Evolutionary conservation across 768 basidiomycete species (phyloP), one percentile per base, ranked within the genome.

Genomic region (Boletales sp.): DNA sequence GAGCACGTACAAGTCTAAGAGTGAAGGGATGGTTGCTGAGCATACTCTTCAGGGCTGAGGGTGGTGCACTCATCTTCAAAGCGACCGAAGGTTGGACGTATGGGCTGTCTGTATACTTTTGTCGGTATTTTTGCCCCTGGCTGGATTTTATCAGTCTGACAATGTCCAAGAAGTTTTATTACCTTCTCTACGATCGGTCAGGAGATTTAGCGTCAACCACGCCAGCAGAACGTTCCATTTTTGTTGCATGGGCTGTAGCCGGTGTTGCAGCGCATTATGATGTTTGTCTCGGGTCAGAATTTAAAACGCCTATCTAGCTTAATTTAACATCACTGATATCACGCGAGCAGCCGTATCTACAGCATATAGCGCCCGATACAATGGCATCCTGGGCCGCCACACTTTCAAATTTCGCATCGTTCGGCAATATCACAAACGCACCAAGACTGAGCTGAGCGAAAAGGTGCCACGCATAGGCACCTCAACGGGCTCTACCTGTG

Each of bases 211-310:
- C 78, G 0, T 87, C 87, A 0, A 60, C 63, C 44, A 82, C 85
- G 0, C 79, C 84, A 11, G 80, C 84, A 4, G 90, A 88, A 11
- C 80, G 87, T 19, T 80, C 85, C 13, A 74, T 91, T 32, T 91
- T 91, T 62, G 76, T 90, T 36, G 79, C 81, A 3, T 90, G 89
- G 89, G 85, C 88, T 0, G 64, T 91, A 32, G 67, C 89, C 8
- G 90, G 87, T 14, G 83, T 90, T 13, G 86, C 75, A 2, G 81
- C 86, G n/a, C 1, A 80, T 90, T 81, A 87, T 88, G 0, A 80
- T 87, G 25, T 71, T 90, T 13, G 75, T 90, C 51, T 84, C 87
- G 8, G 78, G 87, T 86, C 38, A 8, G 78, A 8, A n/a, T 43
- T n/a, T 21, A 4, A 45, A 41, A n/a, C n/a, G n/a, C n/a, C n/a